Evolutionary conservation across 768 basidiomycete genomes (phyloP), one percentile per base, ranked within the genome.

Genomic region (Lyophyllum atratum): DNA sequence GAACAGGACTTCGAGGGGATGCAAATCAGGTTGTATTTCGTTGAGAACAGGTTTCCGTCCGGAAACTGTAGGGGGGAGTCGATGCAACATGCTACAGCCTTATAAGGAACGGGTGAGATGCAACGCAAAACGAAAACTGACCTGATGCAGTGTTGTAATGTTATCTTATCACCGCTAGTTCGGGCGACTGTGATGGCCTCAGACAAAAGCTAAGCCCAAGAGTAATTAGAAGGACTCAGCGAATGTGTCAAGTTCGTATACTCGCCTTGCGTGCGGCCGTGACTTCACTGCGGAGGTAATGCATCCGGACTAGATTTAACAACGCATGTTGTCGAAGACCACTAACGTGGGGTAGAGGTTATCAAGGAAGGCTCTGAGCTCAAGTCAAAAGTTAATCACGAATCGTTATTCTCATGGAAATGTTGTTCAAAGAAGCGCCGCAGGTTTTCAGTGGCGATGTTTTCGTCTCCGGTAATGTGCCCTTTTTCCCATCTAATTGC

Each of bases 361-460:
- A 56, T 15, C 22, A 9, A 44, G 7, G n/a, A n/a, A n/a, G n/a
- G n/a, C n/a, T 42, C n/a, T 37, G 34, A 19, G 5, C 10, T 39
- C 37, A 4, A 43, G 25, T 1, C 14, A 39, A 11, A 40, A 43
- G 42, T 4, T 39, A 77, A 90, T 63, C 57, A 92, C 91, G 90
- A 93, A 68, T 93, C 91, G 60, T 85, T 86, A 31, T 77, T 80
- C 54, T 89, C 85, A 59, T 92, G 87, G 64, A 94, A 94, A 65
- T 85, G 87, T 58, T 93, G 92, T 67, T 93, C 92, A 61, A 93
- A 94, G 68, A 90, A 94, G 51, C 83, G 75, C 31, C 91, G 81
- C 37, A 94, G 71, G 61, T 84, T 87, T 61, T 92, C 90, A 2
- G 82, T 78, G 0, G 90, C 90, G 9, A 80, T 62, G 44, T 83